Base-by-base conservation (phyloP, 73 alveolate genomes). In the Stentor coeruleus region DNA sequence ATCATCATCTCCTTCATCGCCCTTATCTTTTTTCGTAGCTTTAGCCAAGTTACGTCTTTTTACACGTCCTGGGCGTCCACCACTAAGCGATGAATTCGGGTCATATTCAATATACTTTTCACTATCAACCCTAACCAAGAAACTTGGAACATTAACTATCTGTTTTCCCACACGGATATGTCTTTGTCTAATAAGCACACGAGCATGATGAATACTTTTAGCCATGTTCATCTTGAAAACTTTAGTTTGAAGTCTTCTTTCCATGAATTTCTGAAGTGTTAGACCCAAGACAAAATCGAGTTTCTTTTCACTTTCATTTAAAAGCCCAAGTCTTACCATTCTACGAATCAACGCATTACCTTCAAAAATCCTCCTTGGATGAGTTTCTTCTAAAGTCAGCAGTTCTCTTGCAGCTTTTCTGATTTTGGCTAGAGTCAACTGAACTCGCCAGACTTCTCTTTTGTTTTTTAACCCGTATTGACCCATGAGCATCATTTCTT, bases 391-490 rank as follows among this genome's bases (percentile, higher is more conserved):
- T 81, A 94, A 93, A 82, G 99, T 96, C 84, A 97, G 94, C 79
- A 97, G 93, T 58, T 94, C 97, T 85, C 99, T 92, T 55, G 99
- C 99, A 36, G 99, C 99, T 82, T 97, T 94, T 88, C 99, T 96
- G 89, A 97, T 92, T 92, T 96, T 95, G 81, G 99, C 98, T 82
- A 97, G 91, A 38, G 95, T 88, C 59, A 89, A 88, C 91, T 93
- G 92, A 76, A 94, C 98, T 88, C 99, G 93, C 98, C 97, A 92
- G 86, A 94, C 98, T 87, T 97, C 99, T 91, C 99, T 96, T 95
- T 97, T 97, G 95, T 95, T 95, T 93, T 93, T 95, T 88, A 96
- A 86, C 83, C 99, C 99, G 86, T 93, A 96, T 76, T 92, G 94
- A 58, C 99, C 99, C 85, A 97, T 85, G 92, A 97, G 87, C 89